Evolutionary conservation across 768 basidiomycete genomes (phyloP).

Genomic region (Serendipita indica): DNA sequence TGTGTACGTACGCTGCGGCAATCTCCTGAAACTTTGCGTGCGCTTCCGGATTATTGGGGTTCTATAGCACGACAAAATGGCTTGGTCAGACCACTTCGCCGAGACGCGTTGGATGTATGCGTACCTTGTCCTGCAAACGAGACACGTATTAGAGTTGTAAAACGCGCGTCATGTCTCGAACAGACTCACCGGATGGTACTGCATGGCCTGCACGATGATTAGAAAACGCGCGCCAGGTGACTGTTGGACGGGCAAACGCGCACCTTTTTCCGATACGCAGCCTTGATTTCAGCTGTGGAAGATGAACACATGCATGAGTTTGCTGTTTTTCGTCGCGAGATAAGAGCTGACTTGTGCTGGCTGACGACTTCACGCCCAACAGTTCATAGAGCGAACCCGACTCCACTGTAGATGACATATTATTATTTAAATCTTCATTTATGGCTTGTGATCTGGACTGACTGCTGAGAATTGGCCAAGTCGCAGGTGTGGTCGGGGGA

Average conservation of each 20-base stretch:
- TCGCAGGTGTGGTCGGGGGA: not conserved
- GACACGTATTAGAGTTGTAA: not conserved
- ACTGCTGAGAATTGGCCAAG: not conserved
- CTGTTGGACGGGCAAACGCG: constrained; percentile 14
- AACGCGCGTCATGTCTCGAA: not conserved
- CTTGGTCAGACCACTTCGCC: too few relatives aligned
- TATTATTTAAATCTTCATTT: not conserved
- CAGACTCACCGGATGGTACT: constrained; percentile 65
- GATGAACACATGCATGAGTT: not conserved
- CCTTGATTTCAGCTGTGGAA: constrained; percentile 67
- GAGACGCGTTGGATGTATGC: not conserved
- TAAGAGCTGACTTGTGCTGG: constrained; percentile 44
- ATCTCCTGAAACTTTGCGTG: constrained; percentile 77
- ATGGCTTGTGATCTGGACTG: not conserved
- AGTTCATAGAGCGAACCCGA: constrained; percentile 52
- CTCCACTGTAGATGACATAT: not conserved
- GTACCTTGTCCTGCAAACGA: constrained; percentile 48
- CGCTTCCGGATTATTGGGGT: constrained; percentile 77
- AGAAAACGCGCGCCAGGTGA: constrained; percentile 4
- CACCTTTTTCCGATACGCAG: constrained; percentile 87
- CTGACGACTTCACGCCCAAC: constrained; percentile 54
- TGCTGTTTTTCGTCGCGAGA: constrained; percentile 2
- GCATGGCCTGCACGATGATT: constrained; percentile 64
- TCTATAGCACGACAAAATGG: constrained; percentile 32
- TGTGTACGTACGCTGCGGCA: constrained; percentile 57